A percentile compares a stretch with the other conserved stretches of the same genome.
These are phyloP conservation scores for Daldinia vernicosa DNA, from an alignment of 495 filamentous ascomycete species.

Conservation along the genomic window DNA sequence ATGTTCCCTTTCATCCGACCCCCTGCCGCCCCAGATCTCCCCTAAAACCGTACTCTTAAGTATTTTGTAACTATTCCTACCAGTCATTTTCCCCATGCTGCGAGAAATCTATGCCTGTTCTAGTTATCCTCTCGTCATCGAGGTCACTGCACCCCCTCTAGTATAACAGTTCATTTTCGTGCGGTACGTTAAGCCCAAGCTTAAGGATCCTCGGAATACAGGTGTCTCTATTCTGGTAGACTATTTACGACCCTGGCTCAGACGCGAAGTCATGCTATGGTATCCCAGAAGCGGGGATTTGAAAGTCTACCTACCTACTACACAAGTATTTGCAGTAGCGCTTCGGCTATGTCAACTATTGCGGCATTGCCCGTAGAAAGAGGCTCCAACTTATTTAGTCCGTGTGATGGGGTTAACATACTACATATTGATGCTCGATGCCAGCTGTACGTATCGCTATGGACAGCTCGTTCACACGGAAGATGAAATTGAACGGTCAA, in stretches of 20 bases:
- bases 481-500: slow-evolving; percentile 27
- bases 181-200: background rate
- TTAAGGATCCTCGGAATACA: background rate
- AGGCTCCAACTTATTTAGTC: slow-evolving; percentile 15
- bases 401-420: slow-evolving; percentile 12
- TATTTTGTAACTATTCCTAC: slow-evolving; percentile 27
- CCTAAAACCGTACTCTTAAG: slow-evolving; percentile 21
- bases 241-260: background rate
- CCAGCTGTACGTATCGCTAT: slow-evolving; percentile 17
- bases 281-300: slow-evolving; percentile 20
- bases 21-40: slow-evolving; percentile 40
- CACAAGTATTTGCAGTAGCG: slow-evolving; percentile 14
- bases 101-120: background rate
- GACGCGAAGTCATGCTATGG: background rate
- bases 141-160: background rate
- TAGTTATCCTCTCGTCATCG: background rate
- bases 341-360: slow-evolving; percentile 6
- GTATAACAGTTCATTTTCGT: background rate
- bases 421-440: slow-evolving; percentile 5
- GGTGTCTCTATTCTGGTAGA: slow-evolving; percentile 1
- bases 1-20: slow-evolving; percentile 42
- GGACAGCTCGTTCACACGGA: slow-evolving; percentile 19
- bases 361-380: background rate
- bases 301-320: slow-evolving; percentile 11
- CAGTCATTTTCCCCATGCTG: background rate